Conservation (phyloP, 805 yeast species). For the Kodamaea restingae region DNA sequence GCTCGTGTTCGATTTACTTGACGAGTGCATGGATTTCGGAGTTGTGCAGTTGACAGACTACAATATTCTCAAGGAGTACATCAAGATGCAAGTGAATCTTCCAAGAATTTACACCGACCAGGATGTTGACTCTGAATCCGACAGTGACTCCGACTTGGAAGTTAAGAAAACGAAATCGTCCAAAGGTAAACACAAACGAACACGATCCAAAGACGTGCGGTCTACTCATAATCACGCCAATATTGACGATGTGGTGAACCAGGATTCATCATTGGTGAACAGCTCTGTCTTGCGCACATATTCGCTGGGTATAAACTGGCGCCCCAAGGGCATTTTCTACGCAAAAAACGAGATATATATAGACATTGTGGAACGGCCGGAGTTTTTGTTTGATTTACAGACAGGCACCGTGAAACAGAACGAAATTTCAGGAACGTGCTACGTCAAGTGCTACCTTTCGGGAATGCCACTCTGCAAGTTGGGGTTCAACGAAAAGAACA, state of each 20-base stretch:
- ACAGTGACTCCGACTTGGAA: conserved; percentile 4
- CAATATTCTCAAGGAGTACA: conserved; percentile 72
- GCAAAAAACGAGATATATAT: conserved; percentile 42
- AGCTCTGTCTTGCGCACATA: conserved; percentile 73
- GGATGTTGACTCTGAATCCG: conserved; percentile 10
- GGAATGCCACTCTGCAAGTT: conserved; percentile 43
- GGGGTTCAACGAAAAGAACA: conserved; percentile 38
- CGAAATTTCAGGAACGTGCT: conserved; percentile 32
- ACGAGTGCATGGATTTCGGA: conserved; percentile 88
- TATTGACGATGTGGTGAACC: conserved; percentile 26
- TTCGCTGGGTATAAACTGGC: conserved; percentile 51
- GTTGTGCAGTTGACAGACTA: conserved; percentile 81
- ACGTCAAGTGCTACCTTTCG: conserved; percentile 36
- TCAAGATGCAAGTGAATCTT: conserved; percentile 48
- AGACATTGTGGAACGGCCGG: conserved; percentile 38
- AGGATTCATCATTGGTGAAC: conserved; percentile 39
- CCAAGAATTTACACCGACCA: conserved; percentile 16
- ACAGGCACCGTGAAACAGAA: conserved; percentile 25
- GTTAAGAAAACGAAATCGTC: conserved; percentile 10
- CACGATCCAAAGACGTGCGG: conserved; percentile 18
- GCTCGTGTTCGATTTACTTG: conserved; percentile 75
- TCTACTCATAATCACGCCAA: conserved; percentile 40
- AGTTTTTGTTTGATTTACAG: conserved; percentile 33
- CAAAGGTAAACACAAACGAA: conserved; percentile 11
- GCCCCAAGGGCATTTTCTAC: conserved; percentile 44